Percentiles rank a stretch among this genome's conserved stretches.
phyloP scores from a whole-genome alignment of 2,329 filamentous ascomycete genomes.

The Trichothecium roseum region DNA sequence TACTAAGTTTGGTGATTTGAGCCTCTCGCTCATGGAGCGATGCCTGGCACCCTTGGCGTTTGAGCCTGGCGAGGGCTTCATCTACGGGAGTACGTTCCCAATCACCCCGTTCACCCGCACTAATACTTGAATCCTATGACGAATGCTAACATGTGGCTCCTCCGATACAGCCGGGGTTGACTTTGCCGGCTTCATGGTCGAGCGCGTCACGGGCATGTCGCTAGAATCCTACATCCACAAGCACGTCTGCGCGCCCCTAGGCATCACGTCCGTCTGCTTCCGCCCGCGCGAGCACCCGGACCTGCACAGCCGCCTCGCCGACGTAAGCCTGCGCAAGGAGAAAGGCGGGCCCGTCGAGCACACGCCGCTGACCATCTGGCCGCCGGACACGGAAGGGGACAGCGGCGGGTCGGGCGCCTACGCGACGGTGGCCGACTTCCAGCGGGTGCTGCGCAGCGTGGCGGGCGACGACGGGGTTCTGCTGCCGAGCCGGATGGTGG shows the following conservation, averaged over 20 bases:
- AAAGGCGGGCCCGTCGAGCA: background rate
- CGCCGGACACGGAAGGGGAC: background rate
- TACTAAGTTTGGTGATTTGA: constrained; percentile 1
- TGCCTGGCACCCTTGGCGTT: constrained; percentile 1
- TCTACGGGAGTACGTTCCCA: background rate
- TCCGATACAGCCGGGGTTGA: background rate
- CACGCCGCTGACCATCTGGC: background rate
- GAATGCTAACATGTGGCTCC: background rate
- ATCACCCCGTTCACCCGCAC: background rate
- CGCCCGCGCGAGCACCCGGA: background rate
- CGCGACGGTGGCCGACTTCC: background rate
- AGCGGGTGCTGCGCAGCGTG: constrained; percentile 1
- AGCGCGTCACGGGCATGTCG: background rate
- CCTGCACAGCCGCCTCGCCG: background rate
- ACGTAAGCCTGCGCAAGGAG: background rate
- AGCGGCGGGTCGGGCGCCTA: constrained; percentile 1
- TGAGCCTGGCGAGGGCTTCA: constrained; percentile 1
- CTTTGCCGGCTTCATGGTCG: constrained; percentile 2
- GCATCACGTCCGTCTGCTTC: constrained; percentile 1
- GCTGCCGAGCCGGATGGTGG: background rate
- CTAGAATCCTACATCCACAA: constrained; percentile 1
- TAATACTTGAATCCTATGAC: background rate
- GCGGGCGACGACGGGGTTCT: background rate
- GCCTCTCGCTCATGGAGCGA: background rate
- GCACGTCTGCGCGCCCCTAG: background rate